Evolutionary conservation across 2,329 filamentous ascomycete species (phyloP), one percentile per base, ranked within the genome.

Genomic region (Verticillium dahliae): DNA sequence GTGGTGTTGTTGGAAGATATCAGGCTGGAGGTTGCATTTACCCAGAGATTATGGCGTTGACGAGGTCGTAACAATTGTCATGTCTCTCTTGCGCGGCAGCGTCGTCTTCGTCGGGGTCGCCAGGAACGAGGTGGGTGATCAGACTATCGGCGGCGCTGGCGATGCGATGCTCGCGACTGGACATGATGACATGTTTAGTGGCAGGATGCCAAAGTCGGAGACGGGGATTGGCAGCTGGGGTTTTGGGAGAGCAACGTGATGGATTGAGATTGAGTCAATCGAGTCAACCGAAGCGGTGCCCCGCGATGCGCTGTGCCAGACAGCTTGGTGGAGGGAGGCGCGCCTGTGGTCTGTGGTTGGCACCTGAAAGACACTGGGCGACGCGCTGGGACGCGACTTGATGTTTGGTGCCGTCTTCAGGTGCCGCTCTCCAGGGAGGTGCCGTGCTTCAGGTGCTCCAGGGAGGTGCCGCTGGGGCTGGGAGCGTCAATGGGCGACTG

Each of bases 91-190:
- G 86, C 22, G 85, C 85, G 9, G 78, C 76, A n/a, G 85, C 85
- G 65, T 91, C 86, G 70, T 87, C 85, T 67, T 91, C 87, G 65
- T 84, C 78, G 50, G 85, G 81, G 65, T 87, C 81, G 58, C 82
- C 78, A 61, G 90, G 90, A 61, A 95, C 80, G 62, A 94, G 80
- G 71, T 90, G 88, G 69, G 87, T 81, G 72, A 96, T 87, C 71
- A 96, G 82, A 75, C 89, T 88, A 73, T 90, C 86, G 72, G 96
- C 87, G 73, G 90, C 91, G 74, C 87, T 87, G 72, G 89, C 86
- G 76, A 96, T 85, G 78, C 91, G 90, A 74, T 86, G 79, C 66
- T 75, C 75, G 50, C 61, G 63, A 68, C 76, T 76, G 34, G 65
- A 65, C 65, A 66, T 66, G 39, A 56, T 65, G 54, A 56, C 54